Evolutionary conservation across 2,329 filamentous ascomycete species (phyloP).

Genomic region (Bipolaris victoriae): DNA sequence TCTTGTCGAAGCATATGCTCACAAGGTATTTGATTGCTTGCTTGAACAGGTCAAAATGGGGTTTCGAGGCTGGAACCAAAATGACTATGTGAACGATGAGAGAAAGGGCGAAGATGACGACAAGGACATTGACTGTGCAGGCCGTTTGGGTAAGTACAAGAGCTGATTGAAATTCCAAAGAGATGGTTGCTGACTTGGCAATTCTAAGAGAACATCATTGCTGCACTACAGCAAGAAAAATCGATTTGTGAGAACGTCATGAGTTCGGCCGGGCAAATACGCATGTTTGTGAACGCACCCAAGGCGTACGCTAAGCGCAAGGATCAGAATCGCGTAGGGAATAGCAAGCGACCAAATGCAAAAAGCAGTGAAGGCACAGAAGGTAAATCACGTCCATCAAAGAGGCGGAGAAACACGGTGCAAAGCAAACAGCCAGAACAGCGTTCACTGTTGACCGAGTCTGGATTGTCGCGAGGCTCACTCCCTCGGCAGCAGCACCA

Average conservation of each 20-base stretch:
- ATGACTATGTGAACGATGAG: slow-evolving; percentile 45
- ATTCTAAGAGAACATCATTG: slow-evolving; percentile 34
- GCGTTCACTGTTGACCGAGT: slow-evolving; percentile 13
- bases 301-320: slow-evolving; percentile 44
- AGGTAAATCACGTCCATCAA: slow-evolving; percentile 9
- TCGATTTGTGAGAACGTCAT: slow-evolving; percentile 48
- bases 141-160: slow-evolving; percentile 19
- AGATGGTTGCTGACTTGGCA: background rate
- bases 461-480: slow-evolving; percentile 10
- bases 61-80: slow-evolving; percentile 45
- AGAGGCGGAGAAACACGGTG: slow-evolving; percentile 13
- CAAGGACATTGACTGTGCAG: slow-evolving; percentile 37
- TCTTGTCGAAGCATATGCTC: slow-evolving; percentile 42
- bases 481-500: slow-evolving; percentile 13
- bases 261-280: slow-evolving; percentile 43
- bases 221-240: slow-evolving; percentile 43
- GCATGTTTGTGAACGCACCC: slow-evolving; percentile 48
- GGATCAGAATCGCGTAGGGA: slow-evolving; percentile 42
- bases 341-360: slow-evolving; percentile 41
- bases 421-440: slow-evolving; percentile 8
- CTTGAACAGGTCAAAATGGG: slow-evolving; percentile 38
- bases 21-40: slow-evolving; percentile 44
- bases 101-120: slow-evolving; percentile 45
- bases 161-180: background rate
- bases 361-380: slow-evolving; percentile 20